These are phyloP conservation scores for Triangularia verruculosa DNA, from an alignment of 2,329 filamentous ascomycete species.

Conservation along the genomic window DNA sequence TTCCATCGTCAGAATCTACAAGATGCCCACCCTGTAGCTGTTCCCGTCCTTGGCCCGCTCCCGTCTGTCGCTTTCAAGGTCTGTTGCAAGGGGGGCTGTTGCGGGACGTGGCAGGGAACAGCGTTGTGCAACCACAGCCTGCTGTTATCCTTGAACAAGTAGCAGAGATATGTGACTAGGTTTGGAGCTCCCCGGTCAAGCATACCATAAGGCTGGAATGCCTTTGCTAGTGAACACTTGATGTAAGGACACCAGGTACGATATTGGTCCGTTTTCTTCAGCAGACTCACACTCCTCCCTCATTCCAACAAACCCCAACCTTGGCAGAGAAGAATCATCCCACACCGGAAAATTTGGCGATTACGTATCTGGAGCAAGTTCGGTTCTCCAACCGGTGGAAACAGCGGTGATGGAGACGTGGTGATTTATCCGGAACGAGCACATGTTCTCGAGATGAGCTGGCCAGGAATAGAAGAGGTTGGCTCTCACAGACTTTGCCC, in stretches of 20 bases:
- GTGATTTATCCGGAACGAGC: slow-evolving; percentile 16
- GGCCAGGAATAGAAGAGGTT: background rate
- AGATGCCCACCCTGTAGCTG: background rate
- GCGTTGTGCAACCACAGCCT: background rate
- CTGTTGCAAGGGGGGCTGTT: background rate
- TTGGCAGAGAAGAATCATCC: background rate
- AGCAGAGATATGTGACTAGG: background rate
- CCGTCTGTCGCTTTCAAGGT: background rate
- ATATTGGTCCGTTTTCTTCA: background rate
- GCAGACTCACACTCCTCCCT: background rate
- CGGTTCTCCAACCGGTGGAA: background rate
- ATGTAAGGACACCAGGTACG: background rate
- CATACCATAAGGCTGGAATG: background rate
- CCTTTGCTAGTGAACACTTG: background rate
- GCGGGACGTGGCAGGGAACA: background rate
- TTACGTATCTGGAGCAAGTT: slow-evolving; percentile 1
- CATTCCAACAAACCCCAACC: background rate
- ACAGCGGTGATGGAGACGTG: background rate
- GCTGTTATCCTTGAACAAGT: background rate
- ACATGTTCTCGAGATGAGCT: slow-evolving; percentile 7
- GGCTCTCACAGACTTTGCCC: background rate
- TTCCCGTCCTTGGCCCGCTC: background rate
- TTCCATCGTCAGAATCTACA: background rate
- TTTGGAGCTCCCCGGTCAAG: background rate
- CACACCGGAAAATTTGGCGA: background rate